Conservation (phyloP, 129 eudicot species). For the Saposhnikovia divaricata region DNA sequence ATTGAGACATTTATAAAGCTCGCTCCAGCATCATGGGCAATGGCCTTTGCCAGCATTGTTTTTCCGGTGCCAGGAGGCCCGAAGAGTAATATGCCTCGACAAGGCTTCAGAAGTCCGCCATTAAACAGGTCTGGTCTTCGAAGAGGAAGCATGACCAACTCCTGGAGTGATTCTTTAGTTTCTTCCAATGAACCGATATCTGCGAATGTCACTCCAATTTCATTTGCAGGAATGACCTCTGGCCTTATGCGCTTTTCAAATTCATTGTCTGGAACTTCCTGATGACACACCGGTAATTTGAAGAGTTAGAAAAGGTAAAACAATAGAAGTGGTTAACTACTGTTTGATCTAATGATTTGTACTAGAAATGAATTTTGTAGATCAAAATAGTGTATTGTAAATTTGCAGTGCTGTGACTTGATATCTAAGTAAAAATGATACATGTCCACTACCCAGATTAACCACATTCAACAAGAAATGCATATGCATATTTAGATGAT, state of each 20-base stretch:
- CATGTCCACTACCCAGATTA: background rate
- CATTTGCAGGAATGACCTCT: slow-evolving; percentile 82
- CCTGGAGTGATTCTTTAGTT: slow-evolving; percentile 83
- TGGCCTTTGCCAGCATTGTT: slow-evolving; percentile 27
- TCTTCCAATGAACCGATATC: slow-evolving; percentile 88
- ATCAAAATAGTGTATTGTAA: background rate
- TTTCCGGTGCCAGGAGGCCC: slow-evolving; percentile 33
- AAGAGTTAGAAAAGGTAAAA: background rate
- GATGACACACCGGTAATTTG: slow-evolving; percentile 13
- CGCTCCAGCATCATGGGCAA: slow-evolving; percentile 30
- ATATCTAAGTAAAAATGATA: background rate
- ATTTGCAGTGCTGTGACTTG: background rate
- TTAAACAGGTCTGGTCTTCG: slow-evolving; percentile 89
- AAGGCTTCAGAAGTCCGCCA: slow-evolving; percentile 95
- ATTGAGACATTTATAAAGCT: slow-evolving; percentile 60
- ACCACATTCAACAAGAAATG: background rate
- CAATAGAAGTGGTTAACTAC: background rate
- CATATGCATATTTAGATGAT: background rate
- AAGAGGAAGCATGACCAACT: slow-evolving; percentile 94
- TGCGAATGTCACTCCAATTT: slow-evolving; percentile 72
- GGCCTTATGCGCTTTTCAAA: slow-evolving; percentile 91
- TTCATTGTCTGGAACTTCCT: slow-evolving; percentile 91
- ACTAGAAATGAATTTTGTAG: background rate
- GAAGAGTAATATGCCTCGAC: slow-evolving; percentile 58
- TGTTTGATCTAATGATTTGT: background rate